A percentile compares a stretch with the other conserved stretches of the same genome.
These are phyloP conservation scores for Inga oerstediana DNA, from an alignment of 306 rosid species.

Conservation along the genomic window DNA sequence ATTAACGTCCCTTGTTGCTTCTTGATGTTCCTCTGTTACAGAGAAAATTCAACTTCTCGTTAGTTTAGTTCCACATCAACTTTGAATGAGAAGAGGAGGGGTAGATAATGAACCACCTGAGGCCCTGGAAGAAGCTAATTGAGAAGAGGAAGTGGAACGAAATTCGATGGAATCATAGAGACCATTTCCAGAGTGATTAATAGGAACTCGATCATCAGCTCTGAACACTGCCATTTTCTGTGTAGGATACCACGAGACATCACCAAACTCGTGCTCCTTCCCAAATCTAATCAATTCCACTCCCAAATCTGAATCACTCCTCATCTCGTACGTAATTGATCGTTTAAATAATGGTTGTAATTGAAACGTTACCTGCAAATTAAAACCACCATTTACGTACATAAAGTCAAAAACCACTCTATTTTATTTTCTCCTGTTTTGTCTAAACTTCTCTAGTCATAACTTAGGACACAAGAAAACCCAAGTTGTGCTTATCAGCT, in stretches of 20 bases:
- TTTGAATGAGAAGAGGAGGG: not conserved
- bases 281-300: constrained; percentile 50
- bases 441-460: no score
- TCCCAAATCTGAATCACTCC: constrained; percentile 48
- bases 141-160: constrained; percentile 39
- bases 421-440: no score
- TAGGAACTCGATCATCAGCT: constrained; percentile 48
- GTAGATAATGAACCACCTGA: constrained; percentile 49
- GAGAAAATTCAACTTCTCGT: not conserved
- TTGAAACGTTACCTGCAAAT: constrained; percentile 53
- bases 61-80: not conserved
- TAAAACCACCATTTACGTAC: not conserved
- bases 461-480: no score
- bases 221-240: constrained; percentile 50
- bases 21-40: constrained; percentile 53
- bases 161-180: constrained; percentile 46
- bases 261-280: constrained; percentile 52
- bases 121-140: constrained; percentile 32
- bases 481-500: no score
- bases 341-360: constrained; percentile 61
- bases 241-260: constrained; percentile 56
- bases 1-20: constrained; percentile 38
- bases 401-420: not conserved
- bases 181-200: constrained; percentile 47
- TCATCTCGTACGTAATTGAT: constrained; percentile 44